Percentiles rank a stretch among this genome's conserved stretches.
phyloP scores from a whole-genome alignment of 768 basidiomycete species.

The Tephrocybe sp. region DNA sequence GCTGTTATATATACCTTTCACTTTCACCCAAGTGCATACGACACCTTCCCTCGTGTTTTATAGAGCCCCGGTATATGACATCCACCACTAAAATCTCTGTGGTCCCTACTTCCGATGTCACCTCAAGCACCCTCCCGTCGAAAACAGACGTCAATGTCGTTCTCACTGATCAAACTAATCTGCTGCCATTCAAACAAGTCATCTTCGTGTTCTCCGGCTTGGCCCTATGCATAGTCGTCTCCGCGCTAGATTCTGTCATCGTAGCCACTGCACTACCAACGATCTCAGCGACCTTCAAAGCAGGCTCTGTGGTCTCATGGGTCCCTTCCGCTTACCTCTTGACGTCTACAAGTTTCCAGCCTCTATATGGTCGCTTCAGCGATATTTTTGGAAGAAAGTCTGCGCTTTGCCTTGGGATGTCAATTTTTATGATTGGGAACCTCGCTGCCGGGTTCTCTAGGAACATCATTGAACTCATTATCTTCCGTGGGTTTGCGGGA shows the following conservation, averaged over 20 bases:
- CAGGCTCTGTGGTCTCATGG: slow-evolving; percentile 66
- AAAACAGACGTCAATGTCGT: slow-evolving; percentile 6
- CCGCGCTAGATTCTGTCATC: slow-evolving; percentile 69
- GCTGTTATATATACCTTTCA: too few relatives aligned
- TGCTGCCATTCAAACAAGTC: slow-evolving; percentile 65
- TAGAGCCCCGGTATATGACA: too few relatives aligned
- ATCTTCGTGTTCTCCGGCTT: slow-evolving; percentile 63
- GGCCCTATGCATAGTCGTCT: slow-evolving; percentile 59
- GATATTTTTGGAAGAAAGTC: slow-evolving; percentile 70
- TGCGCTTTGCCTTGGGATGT: slow-evolving; percentile 55
- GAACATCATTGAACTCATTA: slow-evolving; percentile 65
- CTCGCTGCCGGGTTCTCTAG: slow-evolving; percentile 66
- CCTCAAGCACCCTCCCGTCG: background rate
- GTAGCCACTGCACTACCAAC: slow-evolving; percentile 76
- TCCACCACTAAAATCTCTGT: background rate
- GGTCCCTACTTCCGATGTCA: too few relatives aligned
- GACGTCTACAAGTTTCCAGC: slow-evolving; percentile 66
- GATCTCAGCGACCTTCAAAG: slow-evolving; percentile 63
- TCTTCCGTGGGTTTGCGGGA: slow-evolving; percentile 68
- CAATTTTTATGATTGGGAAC: slow-evolving; percentile 66
- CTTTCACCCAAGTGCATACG: too few relatives aligned
- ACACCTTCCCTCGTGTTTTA: too few relatives aligned
- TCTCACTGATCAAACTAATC: slow-evolving; percentile 76
- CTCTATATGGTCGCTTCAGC: slow-evolving; percentile 60
- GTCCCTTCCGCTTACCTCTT: slow-evolving; percentile 73